A percentile compares a stretch with the other conserved stretches of the same genome.
phyloP scores from a whole-genome alignment of 371 early-diverging fungal genomes.

The Mucor sp. region DNA sequence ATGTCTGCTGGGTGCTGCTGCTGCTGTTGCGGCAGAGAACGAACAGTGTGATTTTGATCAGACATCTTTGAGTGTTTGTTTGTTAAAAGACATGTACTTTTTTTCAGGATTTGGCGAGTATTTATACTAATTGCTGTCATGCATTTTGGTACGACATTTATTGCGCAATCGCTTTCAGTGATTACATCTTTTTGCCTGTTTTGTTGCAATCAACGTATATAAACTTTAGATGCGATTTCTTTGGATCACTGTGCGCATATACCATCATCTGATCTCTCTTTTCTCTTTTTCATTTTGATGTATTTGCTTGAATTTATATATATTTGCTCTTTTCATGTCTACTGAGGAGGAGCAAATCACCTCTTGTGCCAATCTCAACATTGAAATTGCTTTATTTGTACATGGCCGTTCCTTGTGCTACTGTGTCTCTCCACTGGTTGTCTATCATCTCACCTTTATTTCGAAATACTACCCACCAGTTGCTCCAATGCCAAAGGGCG shows the following conservation, averaged over 20 bases:
- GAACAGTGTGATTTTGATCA: not conserved
- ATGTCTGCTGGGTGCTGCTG: conserved; percentile 17
- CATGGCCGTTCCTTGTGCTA: not conserved
- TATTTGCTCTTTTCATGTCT: not conserved
- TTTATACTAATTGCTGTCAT: conserved; percentile 9
- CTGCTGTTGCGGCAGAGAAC: not conserved
- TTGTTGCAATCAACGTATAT: not conserved
- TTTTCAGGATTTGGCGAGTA: not conserved
- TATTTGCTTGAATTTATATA: not conserved
- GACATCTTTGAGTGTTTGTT: not conserved
- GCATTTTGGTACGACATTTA: conserved; percentile 11
- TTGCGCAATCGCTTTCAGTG: conserved; percentile 39
- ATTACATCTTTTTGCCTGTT: conserved; percentile 30
- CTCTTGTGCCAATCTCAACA: not conserved
- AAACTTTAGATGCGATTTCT: not conserved
- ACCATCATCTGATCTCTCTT: not conserved
- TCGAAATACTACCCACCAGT: no score
- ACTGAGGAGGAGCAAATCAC: no score
- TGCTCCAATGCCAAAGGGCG: no score
- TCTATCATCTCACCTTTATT: not conserved
- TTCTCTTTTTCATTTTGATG: not conserved
- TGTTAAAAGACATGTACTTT: not conserved
- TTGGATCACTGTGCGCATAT: not conserved
- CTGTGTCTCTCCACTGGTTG: not conserved
- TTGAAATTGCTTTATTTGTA: not conserved